Evolutionary conservation across 805 yeast genomes (phyloP).

Genomic region (Saturnispora galanensis): DNA sequence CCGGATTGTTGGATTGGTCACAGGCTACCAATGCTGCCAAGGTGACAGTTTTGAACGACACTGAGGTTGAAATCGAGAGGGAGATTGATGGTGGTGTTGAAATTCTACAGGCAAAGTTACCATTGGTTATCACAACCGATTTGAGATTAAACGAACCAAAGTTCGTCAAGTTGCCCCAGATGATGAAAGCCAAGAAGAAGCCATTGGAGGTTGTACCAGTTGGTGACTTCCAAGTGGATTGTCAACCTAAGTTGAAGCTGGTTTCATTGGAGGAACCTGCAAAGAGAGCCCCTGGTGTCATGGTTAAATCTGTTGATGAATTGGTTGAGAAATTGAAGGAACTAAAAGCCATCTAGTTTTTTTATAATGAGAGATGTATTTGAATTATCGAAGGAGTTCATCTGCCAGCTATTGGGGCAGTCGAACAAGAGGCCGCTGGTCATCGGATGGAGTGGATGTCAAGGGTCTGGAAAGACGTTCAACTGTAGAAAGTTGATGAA

Average conservation of each 20-base stretch:
- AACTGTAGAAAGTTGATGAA: constrained; percentile 34
- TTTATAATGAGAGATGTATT: background rate
- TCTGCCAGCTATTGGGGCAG: constrained; percentile 25
- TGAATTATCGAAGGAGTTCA: constrained; percentile 6
- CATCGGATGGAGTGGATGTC: constrained; percentile 59
- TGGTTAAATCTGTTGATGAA: constrained; percentile 75
- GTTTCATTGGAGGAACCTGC: constrained; percentile 81
- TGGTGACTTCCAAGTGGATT: constrained; percentile 61
- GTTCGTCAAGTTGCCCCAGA: constrained; percentile 89
- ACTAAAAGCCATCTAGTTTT: constrained; percentile 49
- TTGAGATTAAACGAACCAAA: constrained; percentile 91
- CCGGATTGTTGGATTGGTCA: constrained; percentile 90
- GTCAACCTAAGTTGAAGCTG: constrained; percentile 54
- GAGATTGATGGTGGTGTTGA: constrained; percentile 96
- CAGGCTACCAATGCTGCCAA: constrained; percentile 93
- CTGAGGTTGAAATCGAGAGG: constrained; percentile 70
- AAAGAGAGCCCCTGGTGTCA: constrained; percentile 69
- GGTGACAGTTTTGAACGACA: constrained; percentile 47
- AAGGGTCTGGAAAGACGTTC: constrained; percentile 70
- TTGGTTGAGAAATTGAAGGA: constrained; percentile 70
- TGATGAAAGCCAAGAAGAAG: constrained; percentile 98
- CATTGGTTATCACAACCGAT: constrained; percentile 85
- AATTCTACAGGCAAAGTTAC: constrained; percentile 65
- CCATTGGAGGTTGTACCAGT: constrained; percentile 63
- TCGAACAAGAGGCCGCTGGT: constrained; percentile 26